phyloP scores from a whole-genome alignment of 2,329 filamentous ascomycete species.

The Cercospora zeae-maydis region DNA sequence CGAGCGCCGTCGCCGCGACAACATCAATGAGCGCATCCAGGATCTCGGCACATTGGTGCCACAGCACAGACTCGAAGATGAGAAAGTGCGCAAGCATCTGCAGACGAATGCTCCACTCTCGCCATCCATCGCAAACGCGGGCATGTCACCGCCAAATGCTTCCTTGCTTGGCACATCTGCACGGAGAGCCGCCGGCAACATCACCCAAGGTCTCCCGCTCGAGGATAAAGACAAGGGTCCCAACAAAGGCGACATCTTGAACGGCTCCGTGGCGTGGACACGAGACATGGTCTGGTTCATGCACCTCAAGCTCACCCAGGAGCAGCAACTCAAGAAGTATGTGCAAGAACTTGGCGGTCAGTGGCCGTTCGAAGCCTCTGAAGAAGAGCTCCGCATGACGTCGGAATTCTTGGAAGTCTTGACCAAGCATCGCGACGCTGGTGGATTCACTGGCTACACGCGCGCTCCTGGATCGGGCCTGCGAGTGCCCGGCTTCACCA shows the following conservation, averaged over 20 bases:
- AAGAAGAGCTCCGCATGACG: constrained; percentile 94
- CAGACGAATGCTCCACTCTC: constrained; percentile 88
- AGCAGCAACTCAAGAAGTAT: constrained; percentile 77
- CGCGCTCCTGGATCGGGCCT: constrained; percentile 79
- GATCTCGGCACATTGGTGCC: constrained; percentile 93
- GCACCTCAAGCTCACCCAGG: constrained; percentile 81
- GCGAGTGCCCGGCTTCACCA: constrained; percentile 88
- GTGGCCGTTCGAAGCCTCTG: constrained; percentile 77
- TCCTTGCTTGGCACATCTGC: constrained; percentile 83
- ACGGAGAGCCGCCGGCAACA: constrained; percentile 68
- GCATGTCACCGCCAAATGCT: constrained; percentile 68
- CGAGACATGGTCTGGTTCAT: constrained; percentile 97
- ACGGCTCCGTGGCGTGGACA: constrained; percentile 95
- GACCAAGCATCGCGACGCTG: constrained; percentile 69
- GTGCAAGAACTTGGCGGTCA: constrained; percentile 69
- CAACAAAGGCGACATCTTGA: constrained; percentile 98
- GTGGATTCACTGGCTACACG: constrained; percentile 69
- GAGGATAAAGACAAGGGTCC: constrained; percentile 98
- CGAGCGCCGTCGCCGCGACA: constrained; percentile 88
- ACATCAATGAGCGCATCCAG: constrained; percentile 98
- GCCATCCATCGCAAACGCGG: constrained; percentile 65
- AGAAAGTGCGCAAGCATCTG: constrained; percentile 93
- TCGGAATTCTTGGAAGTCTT: constrained; percentile 86
- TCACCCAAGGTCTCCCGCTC: constrained; percentile 85
- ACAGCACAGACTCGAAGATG: constrained; percentile 86